Evolutionary conservation across 768 basidiomycete genomes (phyloP).

Genomic region (Suillus placidus): DNA sequence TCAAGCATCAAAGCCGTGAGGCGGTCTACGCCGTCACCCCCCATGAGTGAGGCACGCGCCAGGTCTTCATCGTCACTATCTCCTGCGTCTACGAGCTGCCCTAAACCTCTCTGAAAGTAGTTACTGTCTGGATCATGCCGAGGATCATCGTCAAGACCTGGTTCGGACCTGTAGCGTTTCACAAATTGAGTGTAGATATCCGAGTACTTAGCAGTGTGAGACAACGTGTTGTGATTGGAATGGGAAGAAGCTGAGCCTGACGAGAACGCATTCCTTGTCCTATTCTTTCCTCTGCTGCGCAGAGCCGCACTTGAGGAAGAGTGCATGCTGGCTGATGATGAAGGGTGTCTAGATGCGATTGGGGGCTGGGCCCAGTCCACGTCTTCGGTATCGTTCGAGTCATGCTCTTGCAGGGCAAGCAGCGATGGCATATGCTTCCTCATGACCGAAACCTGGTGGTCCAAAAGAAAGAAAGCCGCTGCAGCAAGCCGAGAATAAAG

Average conservation of each 20-base stretch:
- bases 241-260: slow-evolving; percentile 32
- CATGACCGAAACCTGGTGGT: neutral
- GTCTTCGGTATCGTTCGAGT: slow-evolving; percentile 52
- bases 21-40: slow-evolving; percentile 51
- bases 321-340: slow-evolving; percentile 13
- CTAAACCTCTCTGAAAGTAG: slow-evolving; percentile 74
- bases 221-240: slow-evolving; percentile 32
- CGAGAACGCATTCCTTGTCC: slow-evolving; percentile 32
- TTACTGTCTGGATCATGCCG: slow-evolving; percentile 83
- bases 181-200: slow-evolving; percentile 84
- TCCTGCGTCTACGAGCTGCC: slow-evolving; percentile 67
- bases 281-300: slow-evolving; percentile 35
- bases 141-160: slow-evolving; percentile 65
- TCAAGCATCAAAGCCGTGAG: slow-evolving; percentile 58
- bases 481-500: neutral
- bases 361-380: slow-evolving; percentile 46
- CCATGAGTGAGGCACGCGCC: slow-evolving; percentile 43
- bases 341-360: slow-evolving; percentile 33
- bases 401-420: slow-evolving; percentile 64
- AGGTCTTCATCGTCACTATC: slow-evolving; percentile 78
- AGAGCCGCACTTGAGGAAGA: slow-evolving; percentile 34
- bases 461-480: neutral
- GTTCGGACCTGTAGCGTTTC: slow-evolving; percentile 68
- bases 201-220: slow-evolving; percentile 44
- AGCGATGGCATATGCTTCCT: slow-evolving; percentile 66